These are phyloP conservation scores for Aspergillus fructus DNA, from an alignment of 2,329 filamentous ascomycete genomes.

Conservation along the genomic window DNA sequence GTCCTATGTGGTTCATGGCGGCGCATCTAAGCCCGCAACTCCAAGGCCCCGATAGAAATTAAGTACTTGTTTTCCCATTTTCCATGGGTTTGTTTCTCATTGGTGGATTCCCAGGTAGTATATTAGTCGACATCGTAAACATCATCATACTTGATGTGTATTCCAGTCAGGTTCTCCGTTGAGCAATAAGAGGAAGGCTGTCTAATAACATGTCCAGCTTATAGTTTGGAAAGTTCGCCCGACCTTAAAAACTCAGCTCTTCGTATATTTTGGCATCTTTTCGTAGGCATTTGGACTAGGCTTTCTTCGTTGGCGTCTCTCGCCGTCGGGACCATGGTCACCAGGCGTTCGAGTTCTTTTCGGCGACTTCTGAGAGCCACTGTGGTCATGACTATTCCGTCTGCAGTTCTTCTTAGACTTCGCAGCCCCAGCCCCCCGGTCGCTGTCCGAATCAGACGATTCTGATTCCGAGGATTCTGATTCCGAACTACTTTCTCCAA, in stretches of 20 bases:
- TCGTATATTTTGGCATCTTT: constrained; percentile 40
- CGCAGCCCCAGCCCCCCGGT: constrained; percentile 32
- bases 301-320: constrained; percentile 32
- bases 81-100: not conserved
- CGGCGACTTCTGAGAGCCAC: not conserved
- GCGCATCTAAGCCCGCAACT: no score
- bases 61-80: not conserved
- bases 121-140: not conserved
- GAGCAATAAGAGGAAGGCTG: not conserved
- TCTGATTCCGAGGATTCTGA: constrained; percentile 53
- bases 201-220: not conserved
- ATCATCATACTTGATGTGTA: not conserved
- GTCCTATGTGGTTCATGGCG: not conserved
- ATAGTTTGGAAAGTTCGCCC: not conserved
- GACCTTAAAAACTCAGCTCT: constrained; percentile 10
- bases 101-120: not conserved
- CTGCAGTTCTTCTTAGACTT: constrained; percentile 25
- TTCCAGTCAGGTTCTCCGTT: not conserved
- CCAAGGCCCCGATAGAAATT: not conserved
- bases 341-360: constrained; percentile 15
- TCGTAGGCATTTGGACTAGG: constrained; percentile 50
- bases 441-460: constrained; percentile 51
- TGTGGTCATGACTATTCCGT: constrained; percentile 10
- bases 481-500: constrained; percentile 75
- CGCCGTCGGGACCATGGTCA: constrained; percentile 17